Evolutionary conservation across 805 yeast genomes (phyloP), one percentile per base, ranked within the genome.

Genomic region (Maudiozyma serrabonitensis): DNA sequence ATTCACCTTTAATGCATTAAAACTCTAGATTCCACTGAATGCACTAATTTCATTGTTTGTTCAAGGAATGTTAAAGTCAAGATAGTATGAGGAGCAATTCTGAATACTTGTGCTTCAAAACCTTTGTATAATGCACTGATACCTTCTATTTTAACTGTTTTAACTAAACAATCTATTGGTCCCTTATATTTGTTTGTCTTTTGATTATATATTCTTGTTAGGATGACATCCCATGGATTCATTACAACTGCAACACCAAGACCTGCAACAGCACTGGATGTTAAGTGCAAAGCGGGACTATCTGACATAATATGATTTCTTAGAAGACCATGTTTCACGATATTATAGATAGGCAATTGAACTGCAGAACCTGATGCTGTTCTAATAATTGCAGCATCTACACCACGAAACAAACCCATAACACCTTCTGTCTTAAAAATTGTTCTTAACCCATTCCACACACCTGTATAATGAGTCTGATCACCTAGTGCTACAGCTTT

Each of bases 191-290:
- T 76, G 60, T 86, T 76, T 45, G 95, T 96, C 68, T 83, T 86
- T 67, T 93, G 98, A 69, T 93, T 93, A 70, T 91, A 93, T 66
- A 93, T 84, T 71, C 99, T 80, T 1, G 99, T 93, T 69, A 93
- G 73, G 47, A 93, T 77, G 43, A 93, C 98, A 68, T 93, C 99
- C 80, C 96, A 89, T 15, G 99, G 98, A 66, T 90, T 93, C 97
- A 93, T 91, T 32, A 87, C 95, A 19, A 90, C 73, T 46, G 95
- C 90, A 32, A 93, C 98, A 58, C 96, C 96, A 40, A 89, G 64
- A 43, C 99, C 99, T 7, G 96, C 82, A 54, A 76, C 70, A 1
- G 90, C 80, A 41, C 89, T 79, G 1, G 96, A 79, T 11, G 76
- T 61, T 53, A 91, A 74, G 65, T 89, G 96, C 52, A 86, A 70